Conservation (phyloP, 2,329 filamentous ascomycete genomes). For the Coccinonectria pachysandricola region DNA sequence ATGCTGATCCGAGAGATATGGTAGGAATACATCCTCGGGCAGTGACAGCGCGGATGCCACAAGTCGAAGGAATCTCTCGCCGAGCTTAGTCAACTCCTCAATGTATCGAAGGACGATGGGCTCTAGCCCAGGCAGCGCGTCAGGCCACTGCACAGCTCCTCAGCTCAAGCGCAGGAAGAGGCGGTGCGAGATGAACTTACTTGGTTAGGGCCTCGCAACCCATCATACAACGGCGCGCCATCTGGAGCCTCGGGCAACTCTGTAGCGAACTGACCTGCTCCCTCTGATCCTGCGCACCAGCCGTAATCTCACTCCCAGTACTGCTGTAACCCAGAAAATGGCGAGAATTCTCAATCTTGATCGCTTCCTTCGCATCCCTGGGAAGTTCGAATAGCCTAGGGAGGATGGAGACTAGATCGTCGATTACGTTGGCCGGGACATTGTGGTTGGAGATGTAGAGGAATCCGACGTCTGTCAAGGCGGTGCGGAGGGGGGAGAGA, state of each 20-base stretch:
- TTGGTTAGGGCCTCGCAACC: slow-evolving; percentile 38
- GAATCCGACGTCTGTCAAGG: slow-evolving; percentile 41
- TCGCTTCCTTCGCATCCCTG: slow-evolving; percentile 24
- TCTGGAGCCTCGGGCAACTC: slow-evolving; percentile 33
- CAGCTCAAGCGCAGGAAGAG: background rate
- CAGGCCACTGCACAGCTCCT: slow-evolving; percentile 34
- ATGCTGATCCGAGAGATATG: slow-evolving; percentile 46
- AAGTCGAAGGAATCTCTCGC: slow-evolving; percentile 43
- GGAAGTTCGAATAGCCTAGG: slow-evolving; percentile 34
- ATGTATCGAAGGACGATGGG: slow-evolving; percentile 38
- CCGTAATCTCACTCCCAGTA: slow-evolving; percentile 44
- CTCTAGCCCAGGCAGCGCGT: slow-evolving; percentile 23
- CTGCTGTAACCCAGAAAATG: slow-evolving; percentile 52
- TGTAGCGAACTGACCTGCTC: slow-evolving; percentile 52
- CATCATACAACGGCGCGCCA: slow-evolving; percentile 28
- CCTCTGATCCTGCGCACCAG: slow-evolving; percentile 38
- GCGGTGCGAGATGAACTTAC: slow-evolving; percentile 15
- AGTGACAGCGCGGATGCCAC: slow-evolving; percentile 45
- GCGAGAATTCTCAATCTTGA: slow-evolving; percentile 41
- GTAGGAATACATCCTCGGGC: slow-evolving; percentile 35
- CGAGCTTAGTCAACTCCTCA: slow-evolving; percentile 36
- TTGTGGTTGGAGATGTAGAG: slow-evolving; percentile 42
- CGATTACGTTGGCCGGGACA: slow-evolving; percentile 26
- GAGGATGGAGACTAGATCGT: slow-evolving; percentile 28
- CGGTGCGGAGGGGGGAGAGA: slow-evolving; percentile 32